Evolutionary conservation across 2,329 filamentous ascomycete species (phyloP).

Genomic region (Fusarium sp.): DNA sequence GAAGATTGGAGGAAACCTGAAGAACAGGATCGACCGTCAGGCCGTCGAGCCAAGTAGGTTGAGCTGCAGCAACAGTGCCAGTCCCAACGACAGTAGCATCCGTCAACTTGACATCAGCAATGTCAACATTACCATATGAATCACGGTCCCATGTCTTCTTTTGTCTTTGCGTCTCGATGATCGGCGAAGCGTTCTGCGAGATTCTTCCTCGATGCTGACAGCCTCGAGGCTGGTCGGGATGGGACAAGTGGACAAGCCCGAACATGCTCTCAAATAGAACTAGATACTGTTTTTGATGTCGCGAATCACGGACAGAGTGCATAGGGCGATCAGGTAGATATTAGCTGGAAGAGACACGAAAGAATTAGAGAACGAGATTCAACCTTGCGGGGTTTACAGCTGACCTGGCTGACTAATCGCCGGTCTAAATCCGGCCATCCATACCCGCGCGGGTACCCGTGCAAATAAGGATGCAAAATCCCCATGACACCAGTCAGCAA

Average conservation of each 20-base stretch:
- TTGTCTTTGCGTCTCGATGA: rapidly evolving
- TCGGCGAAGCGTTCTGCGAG: rapidly evolving
- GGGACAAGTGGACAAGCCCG: rapidly evolving
- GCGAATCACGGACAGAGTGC: rapidly evolving
- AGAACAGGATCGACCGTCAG: rapidly evolving
- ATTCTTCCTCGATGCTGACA: background rate
- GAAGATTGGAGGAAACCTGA: background rate
- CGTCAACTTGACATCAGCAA: rapidly evolving
- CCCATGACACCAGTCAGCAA: too few species aligned
- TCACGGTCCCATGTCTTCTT: rapidly evolving
- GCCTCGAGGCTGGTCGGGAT: rapidly evolving
- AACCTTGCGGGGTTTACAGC: background rate
- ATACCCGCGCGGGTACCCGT: too few species aligned
- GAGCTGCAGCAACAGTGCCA: background rate
- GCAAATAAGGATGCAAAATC: too few species aligned
- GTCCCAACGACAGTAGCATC: rapidly evolving
- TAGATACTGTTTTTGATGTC: rapidly evolving
- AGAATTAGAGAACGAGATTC: rapidly evolving
- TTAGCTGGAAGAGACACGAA: background rate
- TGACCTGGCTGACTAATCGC: background rate
- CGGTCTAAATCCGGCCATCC: background rate
- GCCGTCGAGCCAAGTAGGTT: rapidly evolving
- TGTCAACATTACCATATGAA: rapidly evolving
- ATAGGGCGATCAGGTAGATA: rapidly evolving
- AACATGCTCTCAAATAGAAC: background rate